Conservation (phyloP, 805 yeast genomes). For the Candida argentea region DNA sequence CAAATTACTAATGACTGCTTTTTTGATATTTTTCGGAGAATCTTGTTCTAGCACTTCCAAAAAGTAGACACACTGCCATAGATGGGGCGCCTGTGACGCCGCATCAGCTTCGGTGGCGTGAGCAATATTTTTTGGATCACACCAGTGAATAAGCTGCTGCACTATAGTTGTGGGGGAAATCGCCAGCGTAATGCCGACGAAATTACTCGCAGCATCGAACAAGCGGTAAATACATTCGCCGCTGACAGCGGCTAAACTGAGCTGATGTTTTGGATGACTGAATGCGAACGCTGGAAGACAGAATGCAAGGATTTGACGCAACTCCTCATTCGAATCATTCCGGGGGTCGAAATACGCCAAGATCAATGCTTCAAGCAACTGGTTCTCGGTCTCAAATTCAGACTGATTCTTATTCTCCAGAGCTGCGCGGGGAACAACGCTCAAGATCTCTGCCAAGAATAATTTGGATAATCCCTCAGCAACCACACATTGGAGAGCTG, state of each 20-base stretch:
- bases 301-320: conserved; percentile 73
- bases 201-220: conserved; percentile 28
- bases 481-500: conserved; percentile 64
- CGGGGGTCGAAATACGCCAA: conserved; percentile 67
- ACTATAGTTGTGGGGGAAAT: conserved; percentile 33
- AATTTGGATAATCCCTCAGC: conserved; percentile 84
- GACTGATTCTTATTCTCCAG: conserved; percentile 11
- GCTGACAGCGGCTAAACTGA: conserved; percentile 49
- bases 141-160: conserved; percentile 74
- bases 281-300: conserved; percentile 84
- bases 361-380: conserved; percentile 57
- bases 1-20: conserved; percentile 41
- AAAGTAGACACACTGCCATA: conserved; percentile 45
- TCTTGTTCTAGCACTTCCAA: conserved; percentile 41
- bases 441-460: conserved; percentile 64
- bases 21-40: conserved; percentile 41
- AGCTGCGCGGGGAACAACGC: conserved; percentile 24
- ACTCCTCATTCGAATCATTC: conserved; percentile 49
- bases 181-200: conserved; percentile 22
- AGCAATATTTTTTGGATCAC: conserved; percentile 65
- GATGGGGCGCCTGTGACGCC: conserved; percentile 39
- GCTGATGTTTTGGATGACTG: conserved; percentile 66
- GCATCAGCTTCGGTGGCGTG: conserved; percentile 34
- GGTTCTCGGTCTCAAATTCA: conserved; percentile 20
- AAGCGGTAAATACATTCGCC: conserved; percentile 58